These are phyloP conservation scores for Aspergillus chevalieri DNA, from an alignment of 2,329 filamentous ascomycete species.

Conservation along the genomic window DNA sequence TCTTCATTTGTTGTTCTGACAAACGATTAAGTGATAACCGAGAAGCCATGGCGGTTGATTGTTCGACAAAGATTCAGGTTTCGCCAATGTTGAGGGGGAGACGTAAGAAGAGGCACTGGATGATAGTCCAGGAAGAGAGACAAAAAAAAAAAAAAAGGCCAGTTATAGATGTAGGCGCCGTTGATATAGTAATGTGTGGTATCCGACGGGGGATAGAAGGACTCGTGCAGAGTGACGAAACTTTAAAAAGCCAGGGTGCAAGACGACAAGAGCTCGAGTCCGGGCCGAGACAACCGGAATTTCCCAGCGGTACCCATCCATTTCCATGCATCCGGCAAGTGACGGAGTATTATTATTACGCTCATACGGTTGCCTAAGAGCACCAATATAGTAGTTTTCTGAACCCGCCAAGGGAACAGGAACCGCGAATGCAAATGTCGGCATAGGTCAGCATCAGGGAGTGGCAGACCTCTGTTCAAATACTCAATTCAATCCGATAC, in stretches of 20 bases:
- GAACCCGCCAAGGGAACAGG: neutral
- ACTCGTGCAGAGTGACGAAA: constrained; percentile 11
- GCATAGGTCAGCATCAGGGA: neutral
- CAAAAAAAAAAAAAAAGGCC: constrained; percentile 3
- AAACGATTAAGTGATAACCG: constrained; percentile 33
- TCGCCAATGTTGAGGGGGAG: neutral
- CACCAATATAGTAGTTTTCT: constrained; percentile 20
- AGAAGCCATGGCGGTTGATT: constrained; percentile 29
- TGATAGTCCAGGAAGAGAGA: neutral
- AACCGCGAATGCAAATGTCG: neutral
- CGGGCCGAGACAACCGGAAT: constrained; percentile 26
- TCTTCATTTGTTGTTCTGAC: constrained; percentile 26
- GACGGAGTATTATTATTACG: constrained; percentile 32
- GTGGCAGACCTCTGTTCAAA: neutral
- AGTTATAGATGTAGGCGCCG: neutral
- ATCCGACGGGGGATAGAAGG: neutral
- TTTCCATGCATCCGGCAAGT: constrained; percentile 19
- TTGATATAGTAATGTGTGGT: neutral
- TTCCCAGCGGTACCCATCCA: constrained; percentile 12
- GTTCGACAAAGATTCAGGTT: neutral
- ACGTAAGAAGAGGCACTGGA: neutral
- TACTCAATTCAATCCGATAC: neutral
- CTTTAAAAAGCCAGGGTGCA: constrained; percentile 8
- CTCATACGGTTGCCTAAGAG: constrained; percentile 11
- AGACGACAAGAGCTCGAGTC: constrained; percentile 9